Base-by-base conservation (phyloP, 2,329 filamentous ascomycete species). In the Fusarium brachygibbosum region DNA sequence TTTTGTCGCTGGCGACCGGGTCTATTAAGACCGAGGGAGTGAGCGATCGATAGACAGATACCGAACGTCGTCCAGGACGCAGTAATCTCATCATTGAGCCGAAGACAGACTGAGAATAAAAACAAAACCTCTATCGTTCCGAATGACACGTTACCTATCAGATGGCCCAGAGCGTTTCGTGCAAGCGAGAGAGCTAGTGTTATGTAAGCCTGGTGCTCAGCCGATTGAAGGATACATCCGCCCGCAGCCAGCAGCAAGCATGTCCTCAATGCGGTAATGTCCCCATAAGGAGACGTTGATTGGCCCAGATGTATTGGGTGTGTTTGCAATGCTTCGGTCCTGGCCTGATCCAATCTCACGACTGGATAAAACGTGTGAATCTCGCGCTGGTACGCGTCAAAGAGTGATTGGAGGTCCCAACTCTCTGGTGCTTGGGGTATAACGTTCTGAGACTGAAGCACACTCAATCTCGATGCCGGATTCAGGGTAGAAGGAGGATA, bases 41-140 rank as follows among this genome's bases (percentile, higher is more conserved):
- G 59, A 0, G 59, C 48, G 0, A 63, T 41, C 0, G 59, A 63
- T 0, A 63, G 29, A 4, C 59, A 63, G 7, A 48, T 37, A 0
- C 59, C 59, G 1, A 63, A 40, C 0, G 59, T 42, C 10, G 59
- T 63, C 59, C 59, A 63, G 0, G 59, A 51, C 2, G 59, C 62
- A 1, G 37, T 63, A 4, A 63, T 55, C 0, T 63, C 59, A 6
- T 63, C 59, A 6, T 63, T 63, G 0, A 63, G 25, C 1, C 59
- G 58, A 1, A 63, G 59, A 28, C 58, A 63, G 1, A 56, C 49
- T 1, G 59, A 63, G 17, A 56, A 42, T 0, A 63, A 10, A 5
- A 63, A 63, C 1, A 63, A 7, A 1, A 56, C 23, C 17, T 63
- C 59, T 7, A 63, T 28, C 1, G 58, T 56, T 10, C 42, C 41